Percentiles rank a stretch among this genome's conserved stretches.
Evolutionary conservation across 2,329 filamentous ascomycete genomes (phyloP).

Genomic region (Pseudogymnoascus sp.): DNA sequence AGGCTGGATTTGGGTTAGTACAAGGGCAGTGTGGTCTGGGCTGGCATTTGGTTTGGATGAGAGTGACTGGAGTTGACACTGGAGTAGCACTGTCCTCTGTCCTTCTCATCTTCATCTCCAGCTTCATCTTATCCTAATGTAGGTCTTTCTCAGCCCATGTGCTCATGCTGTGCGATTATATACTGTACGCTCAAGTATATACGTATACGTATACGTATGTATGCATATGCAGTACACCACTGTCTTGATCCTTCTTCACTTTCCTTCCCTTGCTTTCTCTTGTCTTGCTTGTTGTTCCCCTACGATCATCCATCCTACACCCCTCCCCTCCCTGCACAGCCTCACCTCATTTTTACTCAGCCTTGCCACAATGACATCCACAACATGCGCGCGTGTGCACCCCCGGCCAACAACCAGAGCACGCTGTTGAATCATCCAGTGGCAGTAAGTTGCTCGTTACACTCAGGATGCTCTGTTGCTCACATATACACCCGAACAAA

Average conservation of each 20-base stretch:
- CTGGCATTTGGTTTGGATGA: neutral
- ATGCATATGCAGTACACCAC: neutral
- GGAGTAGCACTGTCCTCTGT: neutral
- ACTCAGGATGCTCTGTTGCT: neutral
- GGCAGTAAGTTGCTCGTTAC: neutral
- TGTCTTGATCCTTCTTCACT: neutral
- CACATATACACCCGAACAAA: neutral
- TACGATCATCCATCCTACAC: neutral
- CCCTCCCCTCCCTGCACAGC: neutral
- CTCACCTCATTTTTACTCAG: neutral
- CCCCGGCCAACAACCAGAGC: neutral
- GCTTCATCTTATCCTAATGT: slow-evolving; percentile 1
- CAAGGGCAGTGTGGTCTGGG: neutral
- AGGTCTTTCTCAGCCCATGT: neutral
- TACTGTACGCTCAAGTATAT: too few species aligned
- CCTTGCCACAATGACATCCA: neutral
- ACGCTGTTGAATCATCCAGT: neutral
- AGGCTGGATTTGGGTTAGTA: neutral
- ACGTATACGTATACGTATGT: neutral
- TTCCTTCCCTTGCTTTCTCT: neutral
- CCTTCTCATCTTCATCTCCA: neutral
- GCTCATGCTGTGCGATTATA: neutral
- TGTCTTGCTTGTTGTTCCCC: too few species aligned
- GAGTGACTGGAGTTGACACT: too few species aligned
- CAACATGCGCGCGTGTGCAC: neutral